Evolutionary conservation across 345 rosid species (phyloP).

Genomic region (Dipteronia dyeriana): DNA sequence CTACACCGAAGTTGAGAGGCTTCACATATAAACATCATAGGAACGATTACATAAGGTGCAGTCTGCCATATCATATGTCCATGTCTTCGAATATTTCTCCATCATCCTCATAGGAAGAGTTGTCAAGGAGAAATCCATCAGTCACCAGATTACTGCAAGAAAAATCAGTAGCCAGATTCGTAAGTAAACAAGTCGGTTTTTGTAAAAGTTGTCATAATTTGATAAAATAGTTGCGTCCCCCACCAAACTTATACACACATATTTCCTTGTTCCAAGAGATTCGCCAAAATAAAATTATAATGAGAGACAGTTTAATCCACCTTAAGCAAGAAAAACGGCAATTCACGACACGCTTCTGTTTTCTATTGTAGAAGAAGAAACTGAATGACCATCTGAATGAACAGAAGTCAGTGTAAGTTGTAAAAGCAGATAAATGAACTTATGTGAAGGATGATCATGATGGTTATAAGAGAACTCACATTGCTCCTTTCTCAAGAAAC

Average conservation of each 20-base stretch:
- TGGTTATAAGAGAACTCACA: slow-evolving; percentile 42
- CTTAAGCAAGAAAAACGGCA: slow-evolving; percentile 81
- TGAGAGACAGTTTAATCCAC: slow-evolving; percentile 35
- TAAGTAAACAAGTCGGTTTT: neutral
- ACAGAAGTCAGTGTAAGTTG: neutral
- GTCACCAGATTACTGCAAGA: slow-evolving; percentile 72
- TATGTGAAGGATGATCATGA: neutral
- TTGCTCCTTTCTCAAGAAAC: slow-evolving; percentile 76
- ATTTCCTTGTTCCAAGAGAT: neutral
- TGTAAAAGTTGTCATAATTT: neutral
- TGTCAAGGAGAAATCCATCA: slow-evolving; percentile 55
- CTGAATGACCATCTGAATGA: slow-evolving; percentile 85
- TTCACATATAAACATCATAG: slow-evolving; percentile 27
- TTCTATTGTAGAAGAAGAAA: slow-evolving; percentile 93
- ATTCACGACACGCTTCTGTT: slow-evolving; percentile 84
- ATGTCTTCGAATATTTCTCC: slow-evolving; percentile 75
- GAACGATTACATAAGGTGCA: neutral
- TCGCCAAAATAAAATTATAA: too few relatives aligned
- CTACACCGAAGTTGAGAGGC: slow-evolving; percentile 12
- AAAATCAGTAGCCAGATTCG: slow-evolving; percentile 17
- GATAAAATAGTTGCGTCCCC: neutral
- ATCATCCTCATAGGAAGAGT: slow-evolving; percentile 50
- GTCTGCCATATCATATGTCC: slow-evolving; percentile 63
- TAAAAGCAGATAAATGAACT: neutral
- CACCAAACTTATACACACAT: neutral